Evolutionary conservation across 257 asterid genomes (phyloP).

Genomic region (Salvia miltiorrhiza): DNA sequence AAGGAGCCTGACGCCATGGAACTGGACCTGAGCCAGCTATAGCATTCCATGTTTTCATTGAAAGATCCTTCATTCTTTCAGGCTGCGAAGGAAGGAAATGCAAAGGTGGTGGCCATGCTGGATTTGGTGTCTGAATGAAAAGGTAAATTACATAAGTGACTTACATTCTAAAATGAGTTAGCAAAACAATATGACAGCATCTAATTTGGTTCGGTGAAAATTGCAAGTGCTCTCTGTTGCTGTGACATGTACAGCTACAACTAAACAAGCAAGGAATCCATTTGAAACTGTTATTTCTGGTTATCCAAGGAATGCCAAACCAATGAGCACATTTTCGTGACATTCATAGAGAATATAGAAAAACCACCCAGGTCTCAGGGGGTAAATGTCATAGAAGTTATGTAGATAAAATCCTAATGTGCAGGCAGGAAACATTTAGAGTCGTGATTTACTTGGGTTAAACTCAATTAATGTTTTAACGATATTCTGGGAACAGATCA

Average conservation of each 20-base stretch:
- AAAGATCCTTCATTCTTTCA: constrained; percentile 73
- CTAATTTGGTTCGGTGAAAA: constrained; percentile 7
- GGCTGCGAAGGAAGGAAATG: constrained; percentile 72
- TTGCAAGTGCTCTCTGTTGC: constrained; percentile 3
- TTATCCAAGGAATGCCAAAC: neutral
- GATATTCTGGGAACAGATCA: neutral
- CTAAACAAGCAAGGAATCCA: neutral
- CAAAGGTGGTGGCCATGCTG: constrained; percentile 99
- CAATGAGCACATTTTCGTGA: neutral
- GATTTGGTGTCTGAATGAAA: constrained; percentile 82
- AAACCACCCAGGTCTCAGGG: neutral
- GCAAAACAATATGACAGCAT: neutral
- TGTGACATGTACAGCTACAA: constrained; percentile 18
- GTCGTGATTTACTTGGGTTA: constrained; percentile 11
- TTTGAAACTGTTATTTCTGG: constrained; percentile 1
- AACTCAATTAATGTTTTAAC: neutral
- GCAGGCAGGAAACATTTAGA: neutral
- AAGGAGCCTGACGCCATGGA: constrained; percentile 82
- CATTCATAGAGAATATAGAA: neutral
- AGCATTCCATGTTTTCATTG: constrained; percentile 60
- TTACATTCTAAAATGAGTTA: neutral
- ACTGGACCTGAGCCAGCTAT: constrained; percentile 80
- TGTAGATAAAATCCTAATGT: neutral
- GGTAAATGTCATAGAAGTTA: neutral
- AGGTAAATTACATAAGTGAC: constrained; percentile 1